Percentiles rank a stretch among this genome's conserved stretches.
These are phyloP conservation scores for Clarireedia paspali DNA, from an alignment of 2,329 filamentous ascomycete species.

Conservation along the genomic window DNA sequence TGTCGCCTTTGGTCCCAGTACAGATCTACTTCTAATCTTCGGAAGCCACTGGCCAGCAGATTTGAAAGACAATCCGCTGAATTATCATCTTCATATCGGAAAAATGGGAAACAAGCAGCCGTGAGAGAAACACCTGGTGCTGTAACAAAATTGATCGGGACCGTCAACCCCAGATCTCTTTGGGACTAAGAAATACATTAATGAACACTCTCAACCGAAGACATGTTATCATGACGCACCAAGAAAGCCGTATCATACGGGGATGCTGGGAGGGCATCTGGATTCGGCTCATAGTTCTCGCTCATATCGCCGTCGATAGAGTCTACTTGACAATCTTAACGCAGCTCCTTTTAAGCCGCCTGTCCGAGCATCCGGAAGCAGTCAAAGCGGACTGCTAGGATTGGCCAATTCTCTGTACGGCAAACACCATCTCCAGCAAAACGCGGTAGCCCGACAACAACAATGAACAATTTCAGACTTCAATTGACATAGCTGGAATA, in stretches of 20 bases:
- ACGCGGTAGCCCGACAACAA: no score
- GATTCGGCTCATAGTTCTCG: slow-evolving; percentile 33
- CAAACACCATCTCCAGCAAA: no score
- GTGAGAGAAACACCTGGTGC: slow-evolving; percentile 47
- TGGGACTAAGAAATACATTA: slow-evolving; percentile 38
- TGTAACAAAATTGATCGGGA: slow-evolving; percentile 57
- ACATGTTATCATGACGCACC: slow-evolving; percentile 11
- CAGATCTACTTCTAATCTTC: slow-evolving; percentile 49
- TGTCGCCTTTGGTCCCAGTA: slow-evolving; percentile 52
- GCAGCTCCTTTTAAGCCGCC: no score
- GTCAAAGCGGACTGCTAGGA: no score
- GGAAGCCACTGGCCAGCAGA: slow-evolving; percentile 51
- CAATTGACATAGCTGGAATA: neutral
- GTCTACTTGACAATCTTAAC: neutral
- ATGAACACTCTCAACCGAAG: neutral
- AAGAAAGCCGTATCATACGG: slow-evolving; percentile 26
- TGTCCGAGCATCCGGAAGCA: no score
- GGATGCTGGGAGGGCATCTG: slow-evolving; percentile 28
- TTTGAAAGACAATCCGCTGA: slow-evolving; percentile 53
- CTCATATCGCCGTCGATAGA: slow-evolving; percentile 29
- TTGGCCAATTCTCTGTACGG: no score
- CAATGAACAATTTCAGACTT: no score
- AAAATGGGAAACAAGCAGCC: slow-evolving; percentile 49
- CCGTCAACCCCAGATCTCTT: slow-evolving; percentile 48
- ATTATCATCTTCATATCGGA: slow-evolving; percentile 43